Evolutionary conservation across 768 basidiomycete genomes (phyloP), one percentile per base, ranked within the genome.

Genomic region (Termitomyces sp.): DNA sequence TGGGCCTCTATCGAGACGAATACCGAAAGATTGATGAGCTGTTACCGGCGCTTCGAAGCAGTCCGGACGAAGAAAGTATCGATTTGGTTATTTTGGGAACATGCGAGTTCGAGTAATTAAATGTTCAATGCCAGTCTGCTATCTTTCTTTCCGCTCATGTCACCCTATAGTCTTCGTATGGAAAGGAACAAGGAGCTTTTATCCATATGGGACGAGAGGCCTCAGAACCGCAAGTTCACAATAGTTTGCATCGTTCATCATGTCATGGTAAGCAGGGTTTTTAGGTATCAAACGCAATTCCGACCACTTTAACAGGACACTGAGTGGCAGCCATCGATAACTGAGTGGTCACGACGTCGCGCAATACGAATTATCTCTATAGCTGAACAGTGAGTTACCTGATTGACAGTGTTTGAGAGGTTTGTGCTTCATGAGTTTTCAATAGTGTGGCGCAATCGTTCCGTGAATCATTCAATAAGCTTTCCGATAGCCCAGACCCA

Each of bases 171-270:
- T 46, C 59, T 71, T 33, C 65, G 73, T 30, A 55, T 55, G 14
- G 58, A 68, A 18, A 62, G 69, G 68, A 63, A 63, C 7, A 59
- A 67, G 20, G 66, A 64, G 12, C 67, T 77, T 22, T 55, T 73
- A 22, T 62, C 64, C 16, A 71, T 69, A 8, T 78, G 76, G 75
- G 74, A 76, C 57, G 62, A 64, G n/a, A 69, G 75, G 18, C 66
- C 69, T 20, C 59, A 56, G 2, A 64, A 62, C 18, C 70, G 72
- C 55, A 79, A 78, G 59, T 79, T 79, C 63, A 67, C 72, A 49
- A 59, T 78, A 34, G 71, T 74, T n/a, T 79, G 77, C 65, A 71
- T 75, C 30, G 75, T 77, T 0, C 78, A 79, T 55, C 70, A 78
- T 55, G 65, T 69, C 18, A 57, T 57, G 55, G 74, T 63, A 43